Evolutionary conservation across 805 yeast species (phyloP).

Genomic region (Suhomyces sp.): DNA sequence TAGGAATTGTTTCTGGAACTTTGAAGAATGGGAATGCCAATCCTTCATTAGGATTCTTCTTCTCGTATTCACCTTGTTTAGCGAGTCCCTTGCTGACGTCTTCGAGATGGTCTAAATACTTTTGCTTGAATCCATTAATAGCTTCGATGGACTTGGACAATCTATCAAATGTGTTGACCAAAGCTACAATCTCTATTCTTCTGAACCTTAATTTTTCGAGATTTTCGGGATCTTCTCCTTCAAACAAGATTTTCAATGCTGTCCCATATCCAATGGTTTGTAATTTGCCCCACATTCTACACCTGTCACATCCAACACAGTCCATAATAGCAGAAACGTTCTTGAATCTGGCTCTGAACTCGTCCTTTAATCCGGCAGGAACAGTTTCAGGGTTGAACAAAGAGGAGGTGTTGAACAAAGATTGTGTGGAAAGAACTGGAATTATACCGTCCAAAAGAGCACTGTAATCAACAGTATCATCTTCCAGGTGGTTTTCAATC

Average conservation of each 20-base stretch:
- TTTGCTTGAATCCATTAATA: slow-evolving; percentile 63
- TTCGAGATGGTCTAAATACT: slow-evolving; percentile 46
- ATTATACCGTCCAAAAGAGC: slow-evolving; percentile 33
- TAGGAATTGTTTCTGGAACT: background rate
- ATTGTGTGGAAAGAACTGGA: slow-evolving; percentile 39
- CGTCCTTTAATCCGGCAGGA: slow-evolving; percentile 65
- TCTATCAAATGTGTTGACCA: slow-evolving; percentile 90
- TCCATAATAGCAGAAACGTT: slow-evolving; percentile 94
- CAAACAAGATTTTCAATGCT: slow-evolving; percentile 86
- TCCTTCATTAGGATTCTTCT: slow-evolving; percentile 24
- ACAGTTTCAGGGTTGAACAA: slow-evolving; percentile 48
- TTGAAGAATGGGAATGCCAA: slow-evolving; percentile 38
- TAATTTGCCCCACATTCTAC: slow-evolving; percentile 96
- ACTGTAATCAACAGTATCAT: slow-evolving; percentile 25
- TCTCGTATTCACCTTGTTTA: slow-evolving; percentile 43
- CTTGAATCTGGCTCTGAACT: slow-evolving; percentile 79
- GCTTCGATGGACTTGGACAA: slow-evolving; percentile 80
- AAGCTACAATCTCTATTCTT: slow-evolving; percentile 83
- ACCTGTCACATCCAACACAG: slow-evolving; percentile 97
- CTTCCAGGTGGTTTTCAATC: slow-evolving; percentile 43
- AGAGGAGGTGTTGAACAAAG: slow-evolving; percentile 46
- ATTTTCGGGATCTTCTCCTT: slow-evolving; percentile 55
- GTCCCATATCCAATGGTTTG: slow-evolving; percentile 98
- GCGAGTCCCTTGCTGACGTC: slow-evolving; percentile 40
- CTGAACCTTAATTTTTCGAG: slow-evolving; percentile 59